phyloP scores from a whole-genome alignment of 1,284 basidiomycete genomes.

The Microbotryum saponariae region DNA sequence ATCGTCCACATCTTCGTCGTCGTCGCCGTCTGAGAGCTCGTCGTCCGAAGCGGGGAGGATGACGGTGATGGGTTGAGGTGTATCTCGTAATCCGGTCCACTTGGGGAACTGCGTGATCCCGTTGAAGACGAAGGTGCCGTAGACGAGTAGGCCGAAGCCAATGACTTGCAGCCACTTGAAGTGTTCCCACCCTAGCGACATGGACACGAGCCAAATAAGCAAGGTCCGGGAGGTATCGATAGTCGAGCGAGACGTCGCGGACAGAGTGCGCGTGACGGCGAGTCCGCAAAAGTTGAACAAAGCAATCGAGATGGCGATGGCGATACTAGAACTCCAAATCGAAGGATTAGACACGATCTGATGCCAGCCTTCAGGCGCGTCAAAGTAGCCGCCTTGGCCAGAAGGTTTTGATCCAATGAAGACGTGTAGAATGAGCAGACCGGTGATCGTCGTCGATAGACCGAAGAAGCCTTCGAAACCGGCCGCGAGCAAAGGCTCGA shows the following conservation, averaged over 20 bases:
- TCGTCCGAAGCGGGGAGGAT: slow-evolving; percentile 1
- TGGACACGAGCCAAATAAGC: slow-evolving; percentile 79
- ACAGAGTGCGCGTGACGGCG: slow-evolving; percentile 72
- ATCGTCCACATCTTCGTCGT: neutral
- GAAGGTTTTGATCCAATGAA: slow-evolving; percentile 41
- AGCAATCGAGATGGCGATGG: slow-evolving; percentile 55
- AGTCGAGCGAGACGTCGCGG: slow-evolving; percentile 47
- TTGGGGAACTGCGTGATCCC: slow-evolving; percentile 20
- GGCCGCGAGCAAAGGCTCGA: slow-evolving; percentile 87
- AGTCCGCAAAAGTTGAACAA: slow-evolving; percentile 64
- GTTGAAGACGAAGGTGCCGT: slow-evolving; percentile 43
- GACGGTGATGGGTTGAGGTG: neutral
- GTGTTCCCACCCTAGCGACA: slow-evolving; percentile 85
- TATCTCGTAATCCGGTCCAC: slow-evolving; percentile 27
- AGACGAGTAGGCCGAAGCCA: slow-evolving; percentile 87
- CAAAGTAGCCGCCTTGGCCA: slow-evolving; percentile 73
- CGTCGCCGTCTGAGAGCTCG: neutral
- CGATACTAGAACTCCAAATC: slow-evolving; percentile 69
- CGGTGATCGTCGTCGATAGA: slow-evolving; percentile 61
- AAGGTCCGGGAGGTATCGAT: slow-evolving; percentile 95
- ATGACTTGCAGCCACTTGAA: slow-evolving; percentile 78
- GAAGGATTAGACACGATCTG: slow-evolving; percentile 74
- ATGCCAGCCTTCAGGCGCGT: slow-evolving; percentile 78
- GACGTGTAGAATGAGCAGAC: slow-evolving; percentile 62
- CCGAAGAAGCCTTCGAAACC: slow-evolving; percentile 94